phyloP scores from a whole-genome alignment of 257 asterid genomes.

The Eustoma russellianum region DNA sequence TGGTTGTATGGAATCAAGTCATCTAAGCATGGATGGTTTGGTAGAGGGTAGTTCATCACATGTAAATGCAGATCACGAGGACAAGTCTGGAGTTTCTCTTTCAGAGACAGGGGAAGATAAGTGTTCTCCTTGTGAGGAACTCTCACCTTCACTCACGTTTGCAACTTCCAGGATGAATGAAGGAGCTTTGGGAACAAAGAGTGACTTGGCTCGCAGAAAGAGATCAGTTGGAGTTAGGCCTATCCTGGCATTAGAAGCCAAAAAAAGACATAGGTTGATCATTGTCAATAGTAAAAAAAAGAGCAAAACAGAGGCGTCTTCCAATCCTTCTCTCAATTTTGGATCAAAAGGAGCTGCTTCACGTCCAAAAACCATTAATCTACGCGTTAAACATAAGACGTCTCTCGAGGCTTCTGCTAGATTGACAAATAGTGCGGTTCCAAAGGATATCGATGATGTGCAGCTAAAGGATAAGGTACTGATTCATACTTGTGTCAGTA shows the following conservation, averaged over 20 bases:
- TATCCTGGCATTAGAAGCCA: constrained; percentile 31
- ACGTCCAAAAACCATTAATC: constrained; percentile 25
- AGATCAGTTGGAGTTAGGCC: constrained; percentile 29
- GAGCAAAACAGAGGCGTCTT: constrained; percentile 28
- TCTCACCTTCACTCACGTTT: constrained; percentile 23
- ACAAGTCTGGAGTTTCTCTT: constrained; percentile 25
- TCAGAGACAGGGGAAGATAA: constrained; percentile 20
- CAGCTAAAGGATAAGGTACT: constrained; percentile 54
- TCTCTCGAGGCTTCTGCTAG: constrained; percentile 23
- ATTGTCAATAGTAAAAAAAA: constrained; percentile 29
- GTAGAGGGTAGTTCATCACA: constrained; percentile 32
- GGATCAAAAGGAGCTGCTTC: constrained; percentile 18
- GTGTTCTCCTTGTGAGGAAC: constrained; percentile 24
- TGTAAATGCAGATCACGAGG: constrained; percentile 22
- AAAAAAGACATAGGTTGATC: constrained; percentile 38
- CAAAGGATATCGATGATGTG: constrained; percentile 19
- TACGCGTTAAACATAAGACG: constrained; percentile 26
- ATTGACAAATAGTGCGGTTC: constrained; percentile 16
- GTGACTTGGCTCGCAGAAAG: constrained; percentile 21
- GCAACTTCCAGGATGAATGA: constrained; percentile 19
- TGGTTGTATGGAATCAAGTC: constrained; percentile 19
- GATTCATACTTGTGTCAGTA: constrained; percentile 12
- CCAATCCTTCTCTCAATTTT: constrained; percentile 28
- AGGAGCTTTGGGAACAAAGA: constrained; percentile 32
- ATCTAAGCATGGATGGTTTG: constrained; percentile 33